Evolutionary conservation across 257 asterid species (phyloP).

Genomic region (Jaltomata sinuosa): DNA sequence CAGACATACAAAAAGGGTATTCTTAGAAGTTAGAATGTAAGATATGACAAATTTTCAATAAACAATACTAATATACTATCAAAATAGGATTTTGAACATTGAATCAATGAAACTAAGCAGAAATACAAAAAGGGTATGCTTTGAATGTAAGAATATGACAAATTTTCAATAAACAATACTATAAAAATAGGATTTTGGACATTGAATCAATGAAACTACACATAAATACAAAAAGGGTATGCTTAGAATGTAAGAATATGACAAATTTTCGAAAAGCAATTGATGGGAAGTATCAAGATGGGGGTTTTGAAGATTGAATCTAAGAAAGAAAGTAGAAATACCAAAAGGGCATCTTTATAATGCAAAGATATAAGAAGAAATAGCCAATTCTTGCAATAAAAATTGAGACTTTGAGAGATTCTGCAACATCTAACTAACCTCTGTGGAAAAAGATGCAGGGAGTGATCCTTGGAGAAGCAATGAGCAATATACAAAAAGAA

Average conservation of each 20-base stretch:
- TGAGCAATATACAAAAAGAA: neutral
- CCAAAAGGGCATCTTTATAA: neutral
- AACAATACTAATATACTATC: too few relatives aligned
- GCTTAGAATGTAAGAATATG: neutral
- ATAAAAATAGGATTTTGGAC: too few relatives aligned
- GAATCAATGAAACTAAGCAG: neutral
- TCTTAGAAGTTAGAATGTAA: neutral
- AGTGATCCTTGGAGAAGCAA: neutral
- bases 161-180: neutral
- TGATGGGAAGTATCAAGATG: neutral
- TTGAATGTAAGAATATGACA: neutral
- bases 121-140: neutral
- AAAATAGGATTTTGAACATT: too few relatives aligned
- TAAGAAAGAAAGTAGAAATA: neutral
- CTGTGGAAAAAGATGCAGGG: neutral
- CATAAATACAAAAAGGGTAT: neutral
- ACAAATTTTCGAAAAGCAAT: neutral
- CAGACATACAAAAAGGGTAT: neutral
- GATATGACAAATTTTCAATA: neutral
- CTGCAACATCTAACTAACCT: neutral
- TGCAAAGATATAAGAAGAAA: neutral
- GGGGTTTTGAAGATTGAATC: neutral
- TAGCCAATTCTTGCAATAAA: neutral
- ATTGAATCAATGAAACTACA: neutral
- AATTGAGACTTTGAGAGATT: neutral